Evolutionary conservation across 768 basidiomycete species (phyloP).

Genomic region (Pisolithus tinctorius): DNA sequence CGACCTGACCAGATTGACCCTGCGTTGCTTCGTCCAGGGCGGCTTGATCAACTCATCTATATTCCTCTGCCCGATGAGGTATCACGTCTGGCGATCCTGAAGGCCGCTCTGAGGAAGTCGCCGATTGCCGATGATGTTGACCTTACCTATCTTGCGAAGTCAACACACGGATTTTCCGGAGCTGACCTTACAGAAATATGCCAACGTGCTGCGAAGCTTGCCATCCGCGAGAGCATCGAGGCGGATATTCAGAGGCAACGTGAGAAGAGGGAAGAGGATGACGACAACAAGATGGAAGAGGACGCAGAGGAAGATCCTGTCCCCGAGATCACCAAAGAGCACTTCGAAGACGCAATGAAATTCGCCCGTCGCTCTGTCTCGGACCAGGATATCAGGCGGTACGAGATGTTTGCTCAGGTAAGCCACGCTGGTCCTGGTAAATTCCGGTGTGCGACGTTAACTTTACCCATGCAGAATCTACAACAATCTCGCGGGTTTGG

Average conservation of each 20-base stretch:
- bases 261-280: constrained; percentile 78
- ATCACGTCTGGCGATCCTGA: constrained; percentile 86
- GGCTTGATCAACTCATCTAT: constrained; percentile 98
- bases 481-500: constrained; percentile 92
- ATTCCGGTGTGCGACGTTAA: constrained; percentile 1
- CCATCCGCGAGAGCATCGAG: constrained; percentile 92
- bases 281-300: constrained; percentile 66
- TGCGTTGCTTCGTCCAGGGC: constrained; percentile 91
- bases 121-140: constrained; percentile 81
- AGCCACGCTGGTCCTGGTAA: constrained; percentile 13
- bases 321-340: constrained; percentile 79
- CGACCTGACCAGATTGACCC: constrained; percentile 93
- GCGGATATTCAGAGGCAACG: constrained; percentile 74
- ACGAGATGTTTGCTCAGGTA: constrained; percentile 97
- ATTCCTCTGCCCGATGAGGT: constrained; percentile 96
- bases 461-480: constrained; percentile 49
- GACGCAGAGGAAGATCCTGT: constrained; percentile 78
- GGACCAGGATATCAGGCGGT: constrained; percentile 92
- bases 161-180: constrained; percentile 97
- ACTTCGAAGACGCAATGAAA: constrained; percentile 99
- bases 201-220: constrained; percentile 93
- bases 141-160: constrained; percentile 80
- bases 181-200: constrained; percentile 99
- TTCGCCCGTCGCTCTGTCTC: constrained; percentile 95
- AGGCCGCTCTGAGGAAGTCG: constrained; percentile 88